Percentiles rank a stretch among this genome's conserved stretches.
These are phyloP conservation scores for Zoysia pacifica DNA, from an alignment of 176 grass and related monocot genomes.

Conservation along the genomic window DNA sequence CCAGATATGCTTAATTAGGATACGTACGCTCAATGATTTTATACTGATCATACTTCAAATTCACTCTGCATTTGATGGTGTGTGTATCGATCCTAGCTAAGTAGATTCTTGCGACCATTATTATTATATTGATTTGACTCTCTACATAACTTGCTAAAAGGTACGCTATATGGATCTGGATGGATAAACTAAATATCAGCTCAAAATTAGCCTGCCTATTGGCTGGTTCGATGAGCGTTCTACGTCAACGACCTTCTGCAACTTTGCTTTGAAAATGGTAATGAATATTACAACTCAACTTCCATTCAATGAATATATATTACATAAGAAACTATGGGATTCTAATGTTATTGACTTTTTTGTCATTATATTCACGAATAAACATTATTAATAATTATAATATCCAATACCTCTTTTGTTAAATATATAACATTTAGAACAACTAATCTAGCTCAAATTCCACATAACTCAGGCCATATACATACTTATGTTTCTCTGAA, in stretches of 20 bases:
- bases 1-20: too few species aligned
- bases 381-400: not conserved
- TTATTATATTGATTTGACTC: not conserved
- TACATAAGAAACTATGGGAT: too few species aligned
- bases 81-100: too few species aligned
- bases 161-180: not conserved
- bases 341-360: not conserved
- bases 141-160: not conserved
- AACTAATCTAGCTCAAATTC: too few species aligned
- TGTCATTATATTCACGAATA: not conserved
- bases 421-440: too few species aligned
- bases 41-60: not conserved
- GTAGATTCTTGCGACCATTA: not conserved
- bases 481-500: too few species aligned
- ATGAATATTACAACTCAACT: too few species aligned
- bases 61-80: not conserved
- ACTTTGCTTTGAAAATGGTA: not conserved
- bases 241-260: not conserved
- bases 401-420: not conserved
- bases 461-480: too few species aligned
- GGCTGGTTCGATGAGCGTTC: not conserved
- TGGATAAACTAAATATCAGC: not conserved
- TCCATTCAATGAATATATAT: too few species aligned
- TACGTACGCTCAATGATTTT: not conserved
- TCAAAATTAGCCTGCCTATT: not conserved